Conservation (phyloP, 306 rosid genomes). For the Delonix regia region DNA sequence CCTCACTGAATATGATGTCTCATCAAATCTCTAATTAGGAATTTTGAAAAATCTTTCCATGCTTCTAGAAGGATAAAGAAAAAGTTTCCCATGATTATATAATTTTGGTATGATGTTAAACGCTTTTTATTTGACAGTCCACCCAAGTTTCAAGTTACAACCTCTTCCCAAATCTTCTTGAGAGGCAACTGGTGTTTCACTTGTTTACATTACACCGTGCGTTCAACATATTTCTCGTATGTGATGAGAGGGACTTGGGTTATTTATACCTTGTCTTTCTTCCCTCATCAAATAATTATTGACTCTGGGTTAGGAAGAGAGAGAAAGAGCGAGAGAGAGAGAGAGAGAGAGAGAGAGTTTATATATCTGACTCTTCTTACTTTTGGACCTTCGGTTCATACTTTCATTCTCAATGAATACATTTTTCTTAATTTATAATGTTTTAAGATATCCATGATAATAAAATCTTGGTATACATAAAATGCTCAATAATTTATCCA, state of each 20-base stretch:
- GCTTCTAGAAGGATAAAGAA: background rate
- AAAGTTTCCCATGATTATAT: background rate
- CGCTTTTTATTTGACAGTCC: conserved; percentile 1
- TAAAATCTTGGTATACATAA: background rate
- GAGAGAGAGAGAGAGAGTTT: background rate
- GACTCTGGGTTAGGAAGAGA: background rate
- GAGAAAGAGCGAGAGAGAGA: background rate
- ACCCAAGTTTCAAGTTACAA: conserved; percentile 45
- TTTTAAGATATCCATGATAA: background rate
- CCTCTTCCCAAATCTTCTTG: conserved; percentile 73
- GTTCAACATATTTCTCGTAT: background rate
- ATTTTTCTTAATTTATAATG: conserved; percentile 2
- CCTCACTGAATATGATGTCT: conserved; percentile 1
- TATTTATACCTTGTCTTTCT: conserved; percentile 10
- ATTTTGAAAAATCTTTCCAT: conserved; percentile 1
- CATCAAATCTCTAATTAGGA: conserved; percentile 7
- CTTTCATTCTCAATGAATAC: background rate
- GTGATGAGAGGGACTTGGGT: background rate
- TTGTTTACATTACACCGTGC: background rate
- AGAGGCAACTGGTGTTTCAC: background rate
- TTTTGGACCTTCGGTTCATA: background rate
- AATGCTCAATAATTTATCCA: background rate
- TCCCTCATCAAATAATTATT: background rate
- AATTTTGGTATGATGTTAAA: conserved; percentile 10
- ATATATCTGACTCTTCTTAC: background rate